phyloP scores from a whole-genome alignment of 73 alveolate genomes.

The Paramecium pentaurelia region DNA sequence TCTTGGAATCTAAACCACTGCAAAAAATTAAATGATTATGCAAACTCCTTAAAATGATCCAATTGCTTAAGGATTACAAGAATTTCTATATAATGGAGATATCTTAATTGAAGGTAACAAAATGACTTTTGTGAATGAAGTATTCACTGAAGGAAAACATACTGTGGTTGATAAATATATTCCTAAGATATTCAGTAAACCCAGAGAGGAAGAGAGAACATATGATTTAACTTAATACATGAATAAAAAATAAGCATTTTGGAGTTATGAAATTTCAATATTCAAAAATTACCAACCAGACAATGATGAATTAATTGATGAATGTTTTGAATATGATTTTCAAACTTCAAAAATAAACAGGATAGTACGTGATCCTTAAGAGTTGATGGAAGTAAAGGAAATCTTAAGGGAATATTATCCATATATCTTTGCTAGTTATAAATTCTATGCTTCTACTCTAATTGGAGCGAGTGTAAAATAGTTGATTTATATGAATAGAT shows the following conservation, averaged over 20 bases:
- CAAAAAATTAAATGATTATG: constrained; percentile 37
- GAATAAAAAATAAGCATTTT: neutral
- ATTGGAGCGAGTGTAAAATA: constrained; percentile 14
- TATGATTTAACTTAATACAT: constrained; percentile 43
- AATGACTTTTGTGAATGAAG: constrained; percentile 48
- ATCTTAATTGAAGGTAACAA: constrained; percentile 34
- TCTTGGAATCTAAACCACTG: constrained; percentile 4
- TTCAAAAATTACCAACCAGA: constrained; percentile 75
- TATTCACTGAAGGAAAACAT: neutral
- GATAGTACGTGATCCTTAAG: constrained; percentile 34
- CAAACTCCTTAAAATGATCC: constrained; percentile 9
- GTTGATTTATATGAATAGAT: neutral
- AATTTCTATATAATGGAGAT: constrained; percentile 36
- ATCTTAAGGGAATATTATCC: constrained; percentile 37
- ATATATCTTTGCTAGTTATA: neutral
- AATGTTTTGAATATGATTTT: constrained; percentile 88
- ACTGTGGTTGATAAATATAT: constrained; percentile 29
- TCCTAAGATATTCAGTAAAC: constrained; percentile 28
- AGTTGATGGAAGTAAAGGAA: constrained; percentile 38
- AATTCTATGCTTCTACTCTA: constrained; percentile 12
- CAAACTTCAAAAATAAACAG: constrained; percentile 59
- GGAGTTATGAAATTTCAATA: constrained; percentile 66
- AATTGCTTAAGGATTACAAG: neutral
- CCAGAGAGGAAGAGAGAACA: constrained; percentile 55
- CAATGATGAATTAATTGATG: constrained; percentile 64